A percentile compares a stretch with the other conserved stretches of the same genome.
These are phyloP conservation scores for Coemansia sp. DNA, from an alignment of 192 early-diverging fungal species.

Conservation along the genomic window DNA sequence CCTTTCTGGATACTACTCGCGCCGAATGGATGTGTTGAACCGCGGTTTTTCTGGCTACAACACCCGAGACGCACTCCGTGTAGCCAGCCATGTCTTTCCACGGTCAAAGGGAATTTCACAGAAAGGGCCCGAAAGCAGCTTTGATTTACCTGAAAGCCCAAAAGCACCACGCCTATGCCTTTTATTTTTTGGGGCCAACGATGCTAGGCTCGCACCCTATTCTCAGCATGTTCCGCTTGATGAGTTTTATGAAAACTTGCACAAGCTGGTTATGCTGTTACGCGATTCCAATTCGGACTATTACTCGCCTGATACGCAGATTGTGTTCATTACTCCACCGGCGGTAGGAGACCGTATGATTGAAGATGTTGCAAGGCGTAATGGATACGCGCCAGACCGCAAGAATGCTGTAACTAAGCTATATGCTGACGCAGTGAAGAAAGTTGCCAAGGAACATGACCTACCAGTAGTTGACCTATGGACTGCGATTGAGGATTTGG, in stretches of 20 bases:
- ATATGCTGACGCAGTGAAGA: constrained; percentile 53
- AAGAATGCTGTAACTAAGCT: constrained; percentile 1
- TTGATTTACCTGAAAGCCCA: background rate
- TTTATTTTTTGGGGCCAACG: constrained; percentile 81
- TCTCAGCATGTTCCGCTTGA: constrained; percentile 61
- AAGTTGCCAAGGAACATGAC: constrained; percentile 33
- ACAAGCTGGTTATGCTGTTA: constrained; percentile 55
- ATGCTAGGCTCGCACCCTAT: constrained; percentile 56
- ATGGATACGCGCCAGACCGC: constrained; percentile 32
- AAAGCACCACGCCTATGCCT: constrained; percentile 11
- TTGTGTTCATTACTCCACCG: constrained; percentile 71
- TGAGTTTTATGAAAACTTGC: constrained; percentile 59
- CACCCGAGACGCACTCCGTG: constrained; percentile 57
- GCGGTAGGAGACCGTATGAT: constrained; percentile 57
- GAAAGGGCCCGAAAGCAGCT: background rate
- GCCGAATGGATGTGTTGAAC: constrained; percentile 72
- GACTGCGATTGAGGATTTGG: constrained; percentile 41
- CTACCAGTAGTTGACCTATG: constrained; percentile 37
- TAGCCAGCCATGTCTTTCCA: constrained; percentile 60
- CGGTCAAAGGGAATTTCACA: constrained; percentile 3
- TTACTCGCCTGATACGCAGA: constrained; percentile 58
- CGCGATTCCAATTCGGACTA: constrained; percentile 53
- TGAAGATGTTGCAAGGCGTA: constrained; percentile 2
- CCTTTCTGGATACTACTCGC: constrained; percentile 58
- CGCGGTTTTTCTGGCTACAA: constrained; percentile 80